phyloP scores from a whole-genome alignment of 495 filamentous ascomycete species.

The Geoglossum glabrum region DNA sequence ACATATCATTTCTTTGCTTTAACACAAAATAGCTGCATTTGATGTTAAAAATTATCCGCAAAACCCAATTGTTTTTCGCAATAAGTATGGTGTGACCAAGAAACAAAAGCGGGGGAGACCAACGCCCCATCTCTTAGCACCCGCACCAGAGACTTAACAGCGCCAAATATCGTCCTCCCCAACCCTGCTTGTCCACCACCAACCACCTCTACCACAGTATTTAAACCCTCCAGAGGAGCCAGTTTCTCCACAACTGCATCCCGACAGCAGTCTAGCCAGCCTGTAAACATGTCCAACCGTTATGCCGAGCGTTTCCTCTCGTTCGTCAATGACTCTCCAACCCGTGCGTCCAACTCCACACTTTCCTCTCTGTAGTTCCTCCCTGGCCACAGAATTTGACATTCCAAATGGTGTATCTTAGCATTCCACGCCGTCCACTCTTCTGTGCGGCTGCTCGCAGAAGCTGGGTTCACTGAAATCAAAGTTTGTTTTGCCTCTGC shows the following conservation, averaged over 20 bases:
- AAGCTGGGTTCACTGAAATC: slow-evolving; percentile 72
- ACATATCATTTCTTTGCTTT: no score
- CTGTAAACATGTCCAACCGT: not conserved
- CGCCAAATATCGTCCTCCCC: no score
- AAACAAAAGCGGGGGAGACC: no score
- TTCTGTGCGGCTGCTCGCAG: slow-evolving; percentile 48
- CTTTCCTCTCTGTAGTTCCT: not conserved
- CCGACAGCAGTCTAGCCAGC: not conserved
- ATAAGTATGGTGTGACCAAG: no score
- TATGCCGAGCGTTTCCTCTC: slow-evolving; percentile 64
- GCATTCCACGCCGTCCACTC: slow-evolving; percentile 87
- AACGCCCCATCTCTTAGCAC: no score
- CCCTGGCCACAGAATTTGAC: slow-evolving; percentile 9
- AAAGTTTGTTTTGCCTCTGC: slow-evolving; percentile 27
- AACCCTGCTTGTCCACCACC: no score
- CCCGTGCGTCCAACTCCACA: slow-evolving; percentile 38
- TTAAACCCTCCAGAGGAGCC: not conserved
- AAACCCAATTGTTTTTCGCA: no score
- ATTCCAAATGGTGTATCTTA: slow-evolving; percentile 18
- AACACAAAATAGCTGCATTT: no score
- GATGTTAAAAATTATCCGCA: no score
- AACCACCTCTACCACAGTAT: not conserved
- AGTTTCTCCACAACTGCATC: not conserved
- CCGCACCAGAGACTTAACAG: no score
- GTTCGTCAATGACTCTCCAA: slow-evolving; percentile 88